Conservation (phyloP, 202 grass and related monocot species). For the Dendrocalamus latiflorus region DNA sequence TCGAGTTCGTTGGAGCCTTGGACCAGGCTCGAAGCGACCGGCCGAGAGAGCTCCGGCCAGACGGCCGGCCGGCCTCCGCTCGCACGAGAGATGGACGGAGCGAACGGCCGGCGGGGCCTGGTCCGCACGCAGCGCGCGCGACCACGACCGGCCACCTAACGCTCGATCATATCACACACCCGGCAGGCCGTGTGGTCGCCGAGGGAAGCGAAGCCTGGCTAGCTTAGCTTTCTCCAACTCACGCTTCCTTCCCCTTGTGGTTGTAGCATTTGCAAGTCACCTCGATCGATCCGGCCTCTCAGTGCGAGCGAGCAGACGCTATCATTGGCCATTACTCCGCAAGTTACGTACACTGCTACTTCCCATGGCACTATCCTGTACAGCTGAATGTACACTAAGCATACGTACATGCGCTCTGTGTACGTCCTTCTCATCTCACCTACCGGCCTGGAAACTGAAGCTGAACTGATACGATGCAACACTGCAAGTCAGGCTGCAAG, state of each 20-base stretch:
- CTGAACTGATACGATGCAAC: background rate
- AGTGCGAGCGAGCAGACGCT: slow-evolving; percentile 8
- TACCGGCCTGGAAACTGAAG: background rate
- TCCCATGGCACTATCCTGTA: background rate
- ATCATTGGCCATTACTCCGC: slow-evolving; percentile 25
- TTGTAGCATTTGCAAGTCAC: slow-evolving; percentile 37
- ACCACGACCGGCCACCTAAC: slow-evolving; percentile 23
- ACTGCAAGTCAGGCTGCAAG: background rate
- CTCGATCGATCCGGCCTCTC: background rate
- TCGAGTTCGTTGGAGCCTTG: background rate
- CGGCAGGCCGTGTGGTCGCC: background rate
- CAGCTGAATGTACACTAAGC: background rate
- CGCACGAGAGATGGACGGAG: background rate
- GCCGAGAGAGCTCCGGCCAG: background rate
- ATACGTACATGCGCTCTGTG: background rate
- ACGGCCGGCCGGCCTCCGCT: background rate
- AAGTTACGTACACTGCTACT: slow-evolving; percentile 26
- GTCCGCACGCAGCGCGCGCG: background rate
- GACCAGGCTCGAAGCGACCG: slow-evolving; percentile 13
- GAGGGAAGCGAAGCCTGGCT: background rate
- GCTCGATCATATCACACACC: too few species aligned
- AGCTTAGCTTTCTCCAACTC: slow-evolving; percentile 19
- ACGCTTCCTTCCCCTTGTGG: background rate
- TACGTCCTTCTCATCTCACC: background rate
- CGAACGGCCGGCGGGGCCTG: background rate